Evolutionary conservation across 306 rosid genomes (phyloP), one percentile per base, ranked within the genome.

Genomic region (Lablab purpureus): DNA sequence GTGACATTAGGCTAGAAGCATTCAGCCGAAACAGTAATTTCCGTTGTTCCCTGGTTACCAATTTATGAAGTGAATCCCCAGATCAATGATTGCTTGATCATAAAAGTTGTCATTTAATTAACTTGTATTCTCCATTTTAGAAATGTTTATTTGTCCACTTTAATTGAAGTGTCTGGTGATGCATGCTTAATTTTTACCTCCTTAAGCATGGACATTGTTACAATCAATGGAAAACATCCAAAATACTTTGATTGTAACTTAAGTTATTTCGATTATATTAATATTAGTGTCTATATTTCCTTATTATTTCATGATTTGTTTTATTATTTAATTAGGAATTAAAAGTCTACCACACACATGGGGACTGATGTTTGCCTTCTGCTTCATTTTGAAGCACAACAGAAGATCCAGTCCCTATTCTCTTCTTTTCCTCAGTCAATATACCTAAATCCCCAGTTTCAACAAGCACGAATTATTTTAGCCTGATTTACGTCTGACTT

Each of bases 161-260:
- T 60, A 17, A 9, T 79, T 60, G 22, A 83, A 67, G 64, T 65
- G 77, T 21, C 68, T 83, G 30, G 23, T 47, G 41, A 67, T 66
- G 58, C 46, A 13, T 67, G 71, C 43, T 67, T 69, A 47, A 36
- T 36, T 45, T 23, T 14, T 15, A 32, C 70, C 60, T 67, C 52
- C 19, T 58, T 14, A 2, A 40, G 28, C 51, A 34, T 17, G 22
- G 47, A 28, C 28, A 19, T 65, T 34, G 71, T 28, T 60, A 59
- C 40, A 60, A 28, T 60, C 0, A 59, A 30, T 30, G 22, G 11
- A 30, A 62, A 62, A 62, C 67, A 62, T 62, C 67, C 43, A 7
- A 62, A 30, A 30, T 62, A 28, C 15, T 21, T 62, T 30, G 21
- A 55, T 55, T 55, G 32, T 19, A 54, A 19, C 27, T 19, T 21